Evolutionary conservation across 148 eudicot genomes (phyloP), one percentile per base, ranked within the genome.

Genomic region (Vaccinium macrocarpon): DNA sequence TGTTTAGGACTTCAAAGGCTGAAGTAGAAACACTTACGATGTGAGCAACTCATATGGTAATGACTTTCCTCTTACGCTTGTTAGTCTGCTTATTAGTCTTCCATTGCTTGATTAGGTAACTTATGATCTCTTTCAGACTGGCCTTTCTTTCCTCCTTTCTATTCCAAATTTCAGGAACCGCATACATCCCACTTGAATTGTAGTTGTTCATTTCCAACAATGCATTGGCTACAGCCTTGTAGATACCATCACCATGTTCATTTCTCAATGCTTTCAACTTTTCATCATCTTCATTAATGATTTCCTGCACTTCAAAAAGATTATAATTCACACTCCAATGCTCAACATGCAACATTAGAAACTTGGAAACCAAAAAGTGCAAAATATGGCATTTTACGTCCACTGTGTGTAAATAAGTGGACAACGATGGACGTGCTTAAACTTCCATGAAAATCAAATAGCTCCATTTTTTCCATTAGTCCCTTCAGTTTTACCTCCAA

Each of bases 101-200:
- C 85, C 87, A 83, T 29, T 82, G 90, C 79, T 86, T 89, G 84
- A 84, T 72, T 35, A 92, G 79, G 66, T 84, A 87, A 76, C 84
- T 88, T 21, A 92, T 86, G 27, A 85, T 89, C 88, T 92, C 94
- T 82, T 88, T 88, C 86, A 92, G 64, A 70, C 85, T 88, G 62
- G 92, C 94, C 81, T 86, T 92, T 80, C 91, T 80, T 13, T 83
- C 89, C 78, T 89, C 92, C 81, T 90, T 89, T 32, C 81, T 82
- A 59, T 85, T 89, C 91, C 91, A 92, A 64, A 92, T 84, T 83
- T 90, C 94, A 46, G 86, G 84, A 57, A 90, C 94, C 8, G 83
- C 80, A 85, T 86, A 92, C 82, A 91, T 85, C 70, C 91, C 94
- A 76, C 94, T 92, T n/a, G 94, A 86, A 73, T 92, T 92, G 86